phyloP scores from a whole-genome alignment of 495 filamentous ascomycete species.

The Tuber melanosporum region DNA sequence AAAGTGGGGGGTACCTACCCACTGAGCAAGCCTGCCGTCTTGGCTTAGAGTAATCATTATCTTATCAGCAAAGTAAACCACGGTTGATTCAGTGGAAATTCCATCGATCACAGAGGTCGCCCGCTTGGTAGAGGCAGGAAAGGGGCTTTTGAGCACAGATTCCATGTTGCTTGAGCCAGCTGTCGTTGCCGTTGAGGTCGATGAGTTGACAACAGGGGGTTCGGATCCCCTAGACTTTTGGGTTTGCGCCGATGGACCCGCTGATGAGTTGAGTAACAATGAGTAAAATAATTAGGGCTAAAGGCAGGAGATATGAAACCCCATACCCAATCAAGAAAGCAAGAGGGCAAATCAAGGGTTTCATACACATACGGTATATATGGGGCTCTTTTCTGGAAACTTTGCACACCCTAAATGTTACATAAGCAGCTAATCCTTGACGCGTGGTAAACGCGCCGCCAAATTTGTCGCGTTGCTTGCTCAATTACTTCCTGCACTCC shows the following conservation, averaged over 20 bases:
- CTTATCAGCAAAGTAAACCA: conserved; percentile 75
- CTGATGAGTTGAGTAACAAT: background rate
- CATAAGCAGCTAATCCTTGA: background rate
- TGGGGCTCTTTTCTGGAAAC: background rate
- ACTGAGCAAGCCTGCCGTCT: conserved; percentile 78
- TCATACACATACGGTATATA: background rate
- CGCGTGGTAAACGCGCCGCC: background rate
- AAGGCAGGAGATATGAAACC: background rate
- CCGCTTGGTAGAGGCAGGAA: conserved; percentile 69
- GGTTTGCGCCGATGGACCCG: background rate
- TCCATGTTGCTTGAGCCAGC: conserved; percentile 21
- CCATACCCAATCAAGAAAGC: background rate
- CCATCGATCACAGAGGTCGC: conserved; percentile 59
- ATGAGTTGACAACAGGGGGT: background rate
- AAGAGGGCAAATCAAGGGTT: background rate
- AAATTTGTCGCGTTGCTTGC: background rate
- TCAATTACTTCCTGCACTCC: background rate
- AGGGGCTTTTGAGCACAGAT: conserved; percentile 45
- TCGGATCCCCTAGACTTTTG: background rate
- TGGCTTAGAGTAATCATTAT: conserved; percentile 88
- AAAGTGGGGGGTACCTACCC: conserved; percentile 54
- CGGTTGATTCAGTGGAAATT: conserved; percentile 63
- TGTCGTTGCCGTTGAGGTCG: background rate
- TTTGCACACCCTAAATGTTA: background rate
- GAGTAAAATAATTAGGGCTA: background rate